Evolutionary conservation across 768 basidiomycete genomes (phyloP).

Genomic region (Coprinopsis strossmayeri): DNA sequence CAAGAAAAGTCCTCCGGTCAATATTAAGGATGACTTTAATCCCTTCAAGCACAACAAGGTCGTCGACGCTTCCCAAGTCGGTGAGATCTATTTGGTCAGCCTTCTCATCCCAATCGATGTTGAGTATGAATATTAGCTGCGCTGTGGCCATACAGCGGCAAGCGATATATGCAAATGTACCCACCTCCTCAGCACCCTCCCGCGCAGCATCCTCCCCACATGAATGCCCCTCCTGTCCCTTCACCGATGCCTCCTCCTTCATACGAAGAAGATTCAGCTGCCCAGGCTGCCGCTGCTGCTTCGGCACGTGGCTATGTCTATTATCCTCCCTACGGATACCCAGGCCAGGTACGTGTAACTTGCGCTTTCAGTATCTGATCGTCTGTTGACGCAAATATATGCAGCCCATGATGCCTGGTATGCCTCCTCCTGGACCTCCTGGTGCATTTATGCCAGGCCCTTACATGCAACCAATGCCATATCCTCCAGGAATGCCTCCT

Average conservation of each 20-base stretch:
- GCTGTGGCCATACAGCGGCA: slow-evolving; percentile 86
- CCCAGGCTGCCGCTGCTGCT: slow-evolving; percentile 36
- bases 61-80: slow-evolving; percentile 61
- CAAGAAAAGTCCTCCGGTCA: slow-evolving; percentile 71
- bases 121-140: slow-evolving; percentile 46
- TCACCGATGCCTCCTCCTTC: slow-evolving; percentile 67
- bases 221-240: slow-evolving; percentile 53
- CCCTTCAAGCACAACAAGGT: slow-evolving; percentile 89
- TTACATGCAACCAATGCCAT: slow-evolving; percentile 83
- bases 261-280: slow-evolving; percentile 72
- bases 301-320: slow-evolving; percentile 62
- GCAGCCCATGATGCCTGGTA: slow-evolving; percentile 81
- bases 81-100: too few species aligned
- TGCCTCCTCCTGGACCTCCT: slow-evolving; percentile 72
- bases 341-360: slow-evolving; percentile 54
- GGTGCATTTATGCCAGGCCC: slow-evolving; percentile 74
- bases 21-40: slow-evolving; percentile 96
- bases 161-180: slow-evolving; percentile 77
- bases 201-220: slow-evolving; percentile 60
- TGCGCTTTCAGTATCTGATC: not conserved
- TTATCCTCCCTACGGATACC: slow-evolving; percentile 73
- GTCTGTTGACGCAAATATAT: slow-evolving; percentile 1
- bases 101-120: too few species aligned
- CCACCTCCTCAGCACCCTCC: slow-evolving; percentile 55
- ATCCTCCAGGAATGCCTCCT: slow-evolving; percentile 73